These are phyloP conservation scores for Paspalum vaginatum DNA, from an alignment of 176 grass and related monocot genomes.

Conservation along the genomic window DNA sequence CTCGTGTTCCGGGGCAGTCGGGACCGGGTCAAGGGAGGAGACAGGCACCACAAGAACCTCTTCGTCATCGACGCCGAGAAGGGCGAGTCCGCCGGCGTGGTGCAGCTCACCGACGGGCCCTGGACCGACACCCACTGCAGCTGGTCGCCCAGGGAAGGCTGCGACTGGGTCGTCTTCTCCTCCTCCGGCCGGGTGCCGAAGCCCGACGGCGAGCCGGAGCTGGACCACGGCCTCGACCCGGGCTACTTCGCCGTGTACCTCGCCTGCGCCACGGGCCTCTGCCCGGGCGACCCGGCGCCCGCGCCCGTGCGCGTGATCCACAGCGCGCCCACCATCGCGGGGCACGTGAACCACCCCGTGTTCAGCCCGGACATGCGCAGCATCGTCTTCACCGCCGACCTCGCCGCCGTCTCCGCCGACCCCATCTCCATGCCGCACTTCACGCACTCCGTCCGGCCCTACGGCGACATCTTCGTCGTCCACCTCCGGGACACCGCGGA, in stretches of 20 bases:
- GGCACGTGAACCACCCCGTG: slow-evolving; percentile 48
- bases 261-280: too few relatives aligned
- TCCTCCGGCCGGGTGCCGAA: slow-evolving; percentile 24
- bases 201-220: rapidly evolving
- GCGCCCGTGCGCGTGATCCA: slow-evolving; percentile 39
- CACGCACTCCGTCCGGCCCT: slow-evolving; percentile 41
- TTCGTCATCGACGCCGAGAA: slow-evolving; percentile 35
- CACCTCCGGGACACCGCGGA: slow-evolving; percentile 41
- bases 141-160: slow-evolving; percentile 29
- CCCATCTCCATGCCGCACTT: slow-evolving; percentile 39
- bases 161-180: slow-evolving; percentile 58
- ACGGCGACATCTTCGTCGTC: slow-evolving; percentile 35
- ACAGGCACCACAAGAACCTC: slow-evolving; percentile 29
- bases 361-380: slow-evolving; percentile 47
- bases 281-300: too few relatives aligned
- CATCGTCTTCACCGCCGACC: slow-evolving; percentile 50
- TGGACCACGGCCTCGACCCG: neutral
- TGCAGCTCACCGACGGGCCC: slow-evolving; percentile 13
- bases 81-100: neutral
- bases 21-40: neutral
- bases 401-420: slow-evolving; percentile 44
- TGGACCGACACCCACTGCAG: slow-evolving; percentile 52
- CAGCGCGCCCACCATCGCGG: slow-evolving; percentile 12
- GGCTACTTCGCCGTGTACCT: slow-evolving; percentile 41
- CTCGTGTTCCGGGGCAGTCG: slow-evolving; percentile 42